These are phyloP conservation scores for Flaveria brownii DNA, from an alignment of 129 eudicot genomes.

Conservation along the genomic window DNA sequence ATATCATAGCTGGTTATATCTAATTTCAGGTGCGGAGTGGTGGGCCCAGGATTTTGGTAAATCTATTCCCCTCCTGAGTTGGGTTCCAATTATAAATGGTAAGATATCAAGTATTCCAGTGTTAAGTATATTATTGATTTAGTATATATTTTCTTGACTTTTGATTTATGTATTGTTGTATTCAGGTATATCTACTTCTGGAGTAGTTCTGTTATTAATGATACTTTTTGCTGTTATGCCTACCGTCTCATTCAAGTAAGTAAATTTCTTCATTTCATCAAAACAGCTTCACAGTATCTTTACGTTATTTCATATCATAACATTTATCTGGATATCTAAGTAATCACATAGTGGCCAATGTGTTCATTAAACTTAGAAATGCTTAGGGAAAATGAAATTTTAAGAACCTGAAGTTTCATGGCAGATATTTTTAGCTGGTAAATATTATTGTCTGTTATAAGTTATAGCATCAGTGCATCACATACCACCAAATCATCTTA, in stretches of 20 bases:
- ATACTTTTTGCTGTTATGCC: slow-evolving; percentile 80
- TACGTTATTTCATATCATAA: slow-evolving; percentile 13
- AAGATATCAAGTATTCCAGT: slow-evolving; percentile 1
- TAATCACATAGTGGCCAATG: neutral
- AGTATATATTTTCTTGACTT: neutral
- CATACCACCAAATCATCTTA: neutral
- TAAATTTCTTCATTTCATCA: slow-evolving; percentile 13
- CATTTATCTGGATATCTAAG: neutral
- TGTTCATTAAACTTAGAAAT: neutral
- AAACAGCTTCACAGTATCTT: neutral
- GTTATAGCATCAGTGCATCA: neutral
- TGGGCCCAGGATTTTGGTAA: slow-evolving; percentile 86
- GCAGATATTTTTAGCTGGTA: neutral
- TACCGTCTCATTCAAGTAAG: slow-evolving; percentile 78
- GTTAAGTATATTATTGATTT: neutral
- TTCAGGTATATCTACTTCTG: slow-evolving; percentile 64
- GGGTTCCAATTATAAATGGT: slow-evolving; percentile 89
- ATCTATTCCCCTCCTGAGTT: slow-evolving; percentile 73
- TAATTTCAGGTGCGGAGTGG: slow-evolving; percentile 85
- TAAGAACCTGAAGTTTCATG: slow-evolving; percentile 13
- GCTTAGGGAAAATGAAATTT: slow-evolving; percentile 1
- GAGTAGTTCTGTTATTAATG: slow-evolving; percentile 62
- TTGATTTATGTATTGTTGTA: slow-evolving; percentile 15
- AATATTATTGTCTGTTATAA: neutral
- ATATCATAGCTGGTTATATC: slow-evolving; percentile 3